Conservation (phyloP, 257 asterid species). For the Misopates orontium region DNA sequence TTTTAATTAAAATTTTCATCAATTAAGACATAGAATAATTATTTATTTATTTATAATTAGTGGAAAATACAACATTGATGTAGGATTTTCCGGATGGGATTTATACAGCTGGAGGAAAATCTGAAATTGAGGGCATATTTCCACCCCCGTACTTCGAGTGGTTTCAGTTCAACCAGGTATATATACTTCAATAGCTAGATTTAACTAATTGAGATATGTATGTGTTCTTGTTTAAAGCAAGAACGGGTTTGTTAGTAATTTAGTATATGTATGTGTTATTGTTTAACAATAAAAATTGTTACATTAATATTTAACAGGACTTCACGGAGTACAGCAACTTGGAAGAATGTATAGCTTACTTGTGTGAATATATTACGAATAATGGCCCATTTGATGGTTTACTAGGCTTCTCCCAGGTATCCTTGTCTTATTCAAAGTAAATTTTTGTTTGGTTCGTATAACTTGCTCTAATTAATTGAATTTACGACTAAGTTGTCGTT, state of each 20-base stretch:
- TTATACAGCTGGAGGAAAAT: constrained; percentile 60
- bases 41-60: not conserved
- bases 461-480: too few species aligned
- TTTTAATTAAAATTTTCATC: too few species aligned
- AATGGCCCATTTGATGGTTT: constrained; percentile 69
- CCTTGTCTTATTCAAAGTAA: too few species aligned
- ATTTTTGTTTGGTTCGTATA: too few species aligned
- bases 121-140: constrained; percentile 64
- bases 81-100: constrained; percentile 66
- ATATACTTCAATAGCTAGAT: not conserved
- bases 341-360: constrained; percentile 55
- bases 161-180: constrained; percentile 64
- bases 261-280: not conserved
- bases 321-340: constrained; percentile 63
- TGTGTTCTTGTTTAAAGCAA: too few species aligned
- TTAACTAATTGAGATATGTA: constrained; percentile 1
- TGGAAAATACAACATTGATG: too few species aligned
- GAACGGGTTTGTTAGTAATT: not conserved
- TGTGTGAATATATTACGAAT: constrained; percentile 48
- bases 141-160: constrained; percentile 76
- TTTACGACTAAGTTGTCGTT: too few species aligned
- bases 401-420: constrained; percentile 75
- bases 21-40: not conserved
- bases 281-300: not conserved
- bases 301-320: constrained; percentile 36